Base-by-base conservation (phyloP, 1,284 basidiomycete species). In the Austroboletus novae-zelandiae region DNA sequence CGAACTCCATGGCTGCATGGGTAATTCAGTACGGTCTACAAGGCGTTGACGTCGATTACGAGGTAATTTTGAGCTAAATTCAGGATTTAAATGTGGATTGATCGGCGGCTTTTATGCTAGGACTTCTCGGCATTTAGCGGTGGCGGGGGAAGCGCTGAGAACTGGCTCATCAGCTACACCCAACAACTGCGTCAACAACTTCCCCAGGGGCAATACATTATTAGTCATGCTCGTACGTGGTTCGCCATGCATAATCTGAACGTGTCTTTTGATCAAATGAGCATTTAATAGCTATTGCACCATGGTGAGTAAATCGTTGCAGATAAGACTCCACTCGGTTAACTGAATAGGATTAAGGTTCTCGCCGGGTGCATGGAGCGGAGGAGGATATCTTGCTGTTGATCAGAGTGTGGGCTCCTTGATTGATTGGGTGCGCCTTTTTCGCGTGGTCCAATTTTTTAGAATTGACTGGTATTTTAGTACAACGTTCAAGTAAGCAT, bases 31-130 rank as follows among this genome's bases (percentile, higher is more conserved):
- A 74, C 55, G 69, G 71, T 17, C 62, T 83, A 15, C 75, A 83
- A 54, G 82, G 81, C 31, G 68, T 83, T 35, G 81, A 84, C 47
- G 70, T 83, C 32, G 80, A 84, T 61, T 83, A 78, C 48, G 80
- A 81, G 61, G 77, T 71, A 42, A 15, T 30, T 51, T 0, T 20
- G 2, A 18, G 31, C 20, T 4, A 15, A 17, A 2, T n/a, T 11
- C 17, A 45, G 9, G 9, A 27, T 17, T 32, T 50, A 27, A 23
- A 23, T 23, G 13, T 20, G 23, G 34, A 27, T 39, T 47, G 17
- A 52, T 43, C 30, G 50, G 34, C 1, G 15, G 20, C 20, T 29
- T 5, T 29, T 11, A 40, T 18, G 0, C 49, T 10, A 79, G 78
- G 79, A 80, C 60, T 73, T 78, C 53, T 63, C 62, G 48, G 75